Evolutionary conservation across 1,284 basidiomycete species (phyloP), one percentile per base, ranked within the genome.

Genomic region (Sporisorium sorghi): DNA sequence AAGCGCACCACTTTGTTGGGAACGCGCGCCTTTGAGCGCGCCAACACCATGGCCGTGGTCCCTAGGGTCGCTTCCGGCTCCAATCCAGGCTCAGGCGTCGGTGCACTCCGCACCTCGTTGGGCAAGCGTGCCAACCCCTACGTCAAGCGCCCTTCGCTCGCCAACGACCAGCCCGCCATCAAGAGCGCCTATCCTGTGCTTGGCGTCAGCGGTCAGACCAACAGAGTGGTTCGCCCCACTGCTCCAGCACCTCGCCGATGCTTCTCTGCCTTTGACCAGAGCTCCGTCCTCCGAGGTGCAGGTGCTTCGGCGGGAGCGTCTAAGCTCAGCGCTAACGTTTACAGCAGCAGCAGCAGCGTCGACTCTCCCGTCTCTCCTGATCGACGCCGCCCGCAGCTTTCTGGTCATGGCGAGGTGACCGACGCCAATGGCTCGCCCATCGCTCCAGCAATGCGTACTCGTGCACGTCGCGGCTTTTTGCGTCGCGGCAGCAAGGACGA

Each of bases 81-180:
- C 19, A 30, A 24, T 15, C 54, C 65, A 3, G 32, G 15, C 11
- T 58, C 66, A 5, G 57, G 60, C n/a, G 33, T 57, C 37, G 57
- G 53, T 26, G 56, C 62, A 4, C 49, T 67, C 30, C 67, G 67
- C 40, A 64, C 60, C 24, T 64, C 58, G 12, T 46, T 79, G 15
- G 78, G 78, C 52, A 79, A 79, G 65, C 72, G 78, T 5, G 55
- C 74, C 48, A 79, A 79, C 40, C 78, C 78, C 8, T 78, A 79
- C 55, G 62, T 64, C 57, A 77, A 73, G 60, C 62, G 76, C 32
- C 77, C 74, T 15, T 69, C 69, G 50, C 58, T 72, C 26, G 44
- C 40, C 42, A 54, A 66, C 24, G 59, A 56, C 11, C 60, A 43
- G 8, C 44, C 49, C 8, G 46, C 64, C 24, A 43, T 69, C 57